These are phyloP conservation scores for Sequoia sempervirens DNA, from an alignment of 75 land plant species.

Conservation along the genomic window DNA sequence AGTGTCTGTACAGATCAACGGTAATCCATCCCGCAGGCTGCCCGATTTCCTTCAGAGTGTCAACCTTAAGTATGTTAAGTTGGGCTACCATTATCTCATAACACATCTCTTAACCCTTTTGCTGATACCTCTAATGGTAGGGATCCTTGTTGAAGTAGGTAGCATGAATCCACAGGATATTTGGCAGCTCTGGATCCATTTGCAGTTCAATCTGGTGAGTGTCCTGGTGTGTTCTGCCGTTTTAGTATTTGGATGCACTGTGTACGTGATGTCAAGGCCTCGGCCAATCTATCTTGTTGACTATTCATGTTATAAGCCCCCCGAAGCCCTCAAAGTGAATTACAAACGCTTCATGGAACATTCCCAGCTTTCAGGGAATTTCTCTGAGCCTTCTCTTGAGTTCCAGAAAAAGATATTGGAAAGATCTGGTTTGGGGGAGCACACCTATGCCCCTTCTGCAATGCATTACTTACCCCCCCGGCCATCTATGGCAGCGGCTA, in stretches of 20 bases:
- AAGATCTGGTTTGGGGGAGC: conserved; percentile 54
- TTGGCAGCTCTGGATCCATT: conserved; percentile 49
- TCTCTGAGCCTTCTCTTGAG: conserved; percentile 38
- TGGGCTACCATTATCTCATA: conserved; percentile 64
- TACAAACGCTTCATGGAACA: conserved; percentile 40
- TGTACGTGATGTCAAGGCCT: conserved; percentile 48
- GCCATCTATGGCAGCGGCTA: conserved; percentile 52
- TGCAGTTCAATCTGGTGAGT: conserved; percentile 60
- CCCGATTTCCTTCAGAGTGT: conserved; percentile 72
- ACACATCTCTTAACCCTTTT: conserved; percentile 48
- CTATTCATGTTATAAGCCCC: conserved; percentile 48
- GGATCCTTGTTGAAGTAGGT: conserved; percentile 39
- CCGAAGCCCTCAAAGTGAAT: conserved; percentile 27
- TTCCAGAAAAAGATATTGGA: conserved; percentile 60
- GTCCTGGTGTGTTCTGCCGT: conserved; percentile 49
- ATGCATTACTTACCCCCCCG: conserved; percentile 41
- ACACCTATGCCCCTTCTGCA: conserved; percentile 46
- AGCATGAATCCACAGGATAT: conserved; percentile 44
- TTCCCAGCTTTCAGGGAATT: conserved; percentile 41
- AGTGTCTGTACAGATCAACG: background rate
- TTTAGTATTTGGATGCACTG: conserved; percentile 51
- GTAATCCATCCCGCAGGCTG: conserved; percentile 17
- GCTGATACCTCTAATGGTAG: conserved; percentile 51
- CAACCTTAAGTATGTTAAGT: conserved; percentile 62
- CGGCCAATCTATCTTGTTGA: conserved; percentile 50